phyloP scores from a whole-genome alignment of 768 basidiomycete species.

The Pholiota microspora region DNA sequence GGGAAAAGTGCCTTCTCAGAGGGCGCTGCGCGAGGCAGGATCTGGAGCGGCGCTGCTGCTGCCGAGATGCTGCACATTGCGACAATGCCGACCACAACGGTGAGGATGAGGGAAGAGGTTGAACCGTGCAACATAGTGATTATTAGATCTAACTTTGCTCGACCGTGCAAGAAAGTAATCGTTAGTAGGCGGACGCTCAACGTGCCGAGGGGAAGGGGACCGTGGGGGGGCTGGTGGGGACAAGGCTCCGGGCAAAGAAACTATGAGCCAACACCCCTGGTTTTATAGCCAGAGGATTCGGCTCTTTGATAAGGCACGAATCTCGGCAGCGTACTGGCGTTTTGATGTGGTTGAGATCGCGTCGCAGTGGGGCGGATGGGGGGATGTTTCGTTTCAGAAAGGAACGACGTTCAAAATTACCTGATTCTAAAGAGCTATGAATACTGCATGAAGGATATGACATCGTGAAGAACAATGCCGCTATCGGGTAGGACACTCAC shows the following conservation, averaged over 20 bases:
- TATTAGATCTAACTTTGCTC: conserved; percentile 2
- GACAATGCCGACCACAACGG: conserved; percentile 1
- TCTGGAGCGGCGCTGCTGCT: conserved; percentile 1
- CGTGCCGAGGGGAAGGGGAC: neutral
- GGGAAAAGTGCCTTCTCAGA: conserved; percentile 3
- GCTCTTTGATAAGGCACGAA: neutral
- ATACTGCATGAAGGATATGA: neutral
- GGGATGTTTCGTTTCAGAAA: neutral
- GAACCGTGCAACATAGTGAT: conserved; percentile 4
- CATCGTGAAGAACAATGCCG: neutral
- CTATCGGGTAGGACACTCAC: neutral
- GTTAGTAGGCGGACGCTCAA: conserved; percentile 2
- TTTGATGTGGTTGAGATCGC: neutral
- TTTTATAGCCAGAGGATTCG: neutral
- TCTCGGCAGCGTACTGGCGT: neutral
- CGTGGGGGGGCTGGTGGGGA: neutral
- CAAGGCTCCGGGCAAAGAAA: conserved; percentile 4
- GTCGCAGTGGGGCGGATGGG: neutral
- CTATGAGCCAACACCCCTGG: neutral
- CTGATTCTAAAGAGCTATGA: too few species aligned
- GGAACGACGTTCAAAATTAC: too few species aligned
- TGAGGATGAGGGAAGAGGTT: neutral
- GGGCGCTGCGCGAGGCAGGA: conserved; percentile 1
- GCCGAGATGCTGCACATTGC: conserved; percentile 1
- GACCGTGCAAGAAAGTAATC: conserved; percentile 7